These are phyloP conservation scores for Globisporangium cylindrosporum DNA, from an alignment of 352 stramenopile species.

Conservation along the genomic window DNA sequence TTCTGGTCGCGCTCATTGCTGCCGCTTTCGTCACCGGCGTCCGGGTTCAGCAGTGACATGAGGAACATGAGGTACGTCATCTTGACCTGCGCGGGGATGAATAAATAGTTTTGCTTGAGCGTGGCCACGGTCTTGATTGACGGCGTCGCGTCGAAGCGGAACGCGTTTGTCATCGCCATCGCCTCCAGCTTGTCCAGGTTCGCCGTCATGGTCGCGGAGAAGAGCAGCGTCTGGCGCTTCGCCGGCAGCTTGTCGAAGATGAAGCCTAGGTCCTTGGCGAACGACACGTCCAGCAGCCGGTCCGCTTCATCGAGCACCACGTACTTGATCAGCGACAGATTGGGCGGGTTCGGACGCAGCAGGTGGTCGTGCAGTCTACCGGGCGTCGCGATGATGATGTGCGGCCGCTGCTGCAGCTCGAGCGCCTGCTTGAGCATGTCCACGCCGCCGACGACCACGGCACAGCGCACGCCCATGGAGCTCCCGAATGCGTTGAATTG, in stretches of 20 bases:
- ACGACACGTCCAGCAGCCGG: conserved; percentile 87
- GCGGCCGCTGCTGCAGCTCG: conserved; percentile 87
- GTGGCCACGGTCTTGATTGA: conserved; percentile 89
- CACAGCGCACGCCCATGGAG: conserved; percentile 84
- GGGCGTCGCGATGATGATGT: conserved; percentile 98
- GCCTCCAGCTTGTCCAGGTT: conserved; percentile 86
- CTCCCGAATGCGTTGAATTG: conserved; percentile 96
- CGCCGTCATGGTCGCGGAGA: conserved; percentile 97
- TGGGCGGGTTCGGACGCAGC: conserved; percentile 87
- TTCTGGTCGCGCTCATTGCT: conserved; percentile 2
- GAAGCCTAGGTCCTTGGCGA: conserved; percentile 84
- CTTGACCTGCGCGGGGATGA: conserved; percentile 96
- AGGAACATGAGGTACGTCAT: conserved; percentile 94
- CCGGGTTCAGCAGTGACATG: conserved; percentile 63
- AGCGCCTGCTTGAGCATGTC: conserved; percentile 93
- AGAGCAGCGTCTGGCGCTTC: conserved; percentile 94
- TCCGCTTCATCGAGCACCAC: conserved; percentile 99
- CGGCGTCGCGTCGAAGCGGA: conserved; percentile 72
- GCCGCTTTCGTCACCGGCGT: conserved; percentile 38
- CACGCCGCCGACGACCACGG: conserved; percentile 95
- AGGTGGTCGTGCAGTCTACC: conserved; percentile 93
- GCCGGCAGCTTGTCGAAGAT: conserved; percentile 80
- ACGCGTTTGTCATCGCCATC: conserved; percentile 63
- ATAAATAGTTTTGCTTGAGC: conserved; percentile 97
- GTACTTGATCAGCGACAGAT: conserved; percentile 89